Evolutionary conservation across 2,329 filamentous ascomycete species (phyloP), one percentile per base, ranked within the genome.

Genomic region (Beauveria sp.): DNA sequence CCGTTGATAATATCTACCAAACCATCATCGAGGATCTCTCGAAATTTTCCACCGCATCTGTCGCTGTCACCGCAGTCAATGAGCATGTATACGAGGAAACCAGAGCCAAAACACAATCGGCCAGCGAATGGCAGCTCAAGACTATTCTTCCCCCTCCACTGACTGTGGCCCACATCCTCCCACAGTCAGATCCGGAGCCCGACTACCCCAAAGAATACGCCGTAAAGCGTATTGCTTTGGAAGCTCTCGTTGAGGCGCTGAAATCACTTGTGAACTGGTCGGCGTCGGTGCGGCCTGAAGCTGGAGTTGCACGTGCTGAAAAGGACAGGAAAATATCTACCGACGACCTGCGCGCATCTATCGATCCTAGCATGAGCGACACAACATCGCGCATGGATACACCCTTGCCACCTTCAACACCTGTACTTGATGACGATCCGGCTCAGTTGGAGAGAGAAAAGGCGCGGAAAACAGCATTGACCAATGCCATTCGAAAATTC

Each of bases 1-100:
- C 91, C 46, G 85, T 98, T 63, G 93, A 98, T 75, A 99, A 99
- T 74, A 95, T 98, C 74, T 99, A 96, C 73, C 95, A 99, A 74
- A 88, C 84, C 22, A 87, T 98, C 59, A 93, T 99, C 55, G 96
- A 99, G 72, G 92, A 98, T 73, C 78, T 99, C 20, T 95, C 93
- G 38, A 89, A 88, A 67, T 89, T 96, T 67, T 90, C 92, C 1
- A 95, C 89, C 58, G 82, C 87, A 10, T 87, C 93, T 1, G 87
- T 96, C 5, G 73, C 86, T 10, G 85, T 96, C 45, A 91, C 86
- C 2, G 79, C 88, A 1, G 74, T 86, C 38, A 90, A 96, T 67
- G 91, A 97, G 72, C 90, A 96, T 70, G 85, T 87, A 42, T 98
- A 93, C 66, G 89, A 93, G 70, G 93, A 98, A 55, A 85, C 86